phyloP scores from a whole-genome alignment of 2,329 filamentous ascomycete species.

The Ophiostoma piceae region DNA sequence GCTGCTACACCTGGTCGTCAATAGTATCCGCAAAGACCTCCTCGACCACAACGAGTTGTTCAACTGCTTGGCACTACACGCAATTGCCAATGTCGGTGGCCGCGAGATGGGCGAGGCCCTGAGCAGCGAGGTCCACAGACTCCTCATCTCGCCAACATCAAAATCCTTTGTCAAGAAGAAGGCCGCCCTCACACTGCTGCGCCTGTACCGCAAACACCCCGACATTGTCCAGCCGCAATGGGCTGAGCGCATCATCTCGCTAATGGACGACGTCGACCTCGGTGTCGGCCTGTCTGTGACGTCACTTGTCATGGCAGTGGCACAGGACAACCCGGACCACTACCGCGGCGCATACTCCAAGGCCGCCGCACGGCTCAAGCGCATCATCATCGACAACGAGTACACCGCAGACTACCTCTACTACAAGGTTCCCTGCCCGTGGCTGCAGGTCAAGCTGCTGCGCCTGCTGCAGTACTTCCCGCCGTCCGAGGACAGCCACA shows the following conservation, averaged over 20 bases:
- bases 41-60: slow-evolving; percentile 94
- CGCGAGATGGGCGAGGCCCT: slow-evolving; percentile 96
- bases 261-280: slow-evolving; percentile 95
- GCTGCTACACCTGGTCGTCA: slow-evolving; percentile 90
- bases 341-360: slow-evolving; percentile 95
- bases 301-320: slow-evolving; percentile 87
- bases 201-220: slow-evolving; percentile 89
- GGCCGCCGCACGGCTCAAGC: slow-evolving; percentile 81
- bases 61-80: slow-evolving; percentile 93
- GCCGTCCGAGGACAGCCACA: slow-evolving; percentile 88
- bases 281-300: slow-evolving; percentile 94
- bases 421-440: slow-evolving; percentile 98
- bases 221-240: slow-evolving; percentile 93
- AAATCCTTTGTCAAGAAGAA: slow-evolving; percentile 99
- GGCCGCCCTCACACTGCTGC: slow-evolving; percentile 85
- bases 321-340: slow-evolving; percentile 88
- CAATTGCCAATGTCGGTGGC: slow-evolving; percentile 94
- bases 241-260: slow-evolving; percentile 95
- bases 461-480: slow-evolving; percentile 93
- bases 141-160: slow-evolving; percentile 85
- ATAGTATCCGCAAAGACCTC: slow-evolving; percentile 95
- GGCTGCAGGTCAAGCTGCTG: slow-evolving; percentile 93
- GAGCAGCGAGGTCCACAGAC: slow-evolving; percentile 82
- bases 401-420: slow-evolving; percentile 90
- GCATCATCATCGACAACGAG: slow-evolving; percentile 84